Percentiles rank a stretch among this genome's conserved stretches.
Evolutionary conservation across 371 early-diverging fungal species (phyloP).

Genomic region (Mortierella sp.): DNA sequence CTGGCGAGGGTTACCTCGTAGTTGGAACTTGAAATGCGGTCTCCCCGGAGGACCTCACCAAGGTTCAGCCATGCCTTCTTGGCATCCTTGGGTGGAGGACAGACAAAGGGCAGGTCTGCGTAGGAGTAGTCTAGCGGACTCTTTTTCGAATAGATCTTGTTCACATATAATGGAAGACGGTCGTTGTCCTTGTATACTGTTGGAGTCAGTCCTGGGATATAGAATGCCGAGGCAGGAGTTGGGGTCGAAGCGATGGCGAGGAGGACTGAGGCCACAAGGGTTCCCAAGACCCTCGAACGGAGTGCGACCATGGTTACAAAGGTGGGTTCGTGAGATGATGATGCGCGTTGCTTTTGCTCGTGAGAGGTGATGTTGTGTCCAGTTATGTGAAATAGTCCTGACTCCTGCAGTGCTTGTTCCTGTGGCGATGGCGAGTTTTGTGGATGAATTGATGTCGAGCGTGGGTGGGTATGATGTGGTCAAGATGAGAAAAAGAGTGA

Average conservation of each 20-base stretch:
- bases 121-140: conserved; percentile 78
- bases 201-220: conserved; percentile 81
- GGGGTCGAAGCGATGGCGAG: background rate
- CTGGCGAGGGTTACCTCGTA: conserved; percentile 42
- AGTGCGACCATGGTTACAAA: background rate
- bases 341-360: too few relatives aligned
- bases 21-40: conserved; percentile 70
- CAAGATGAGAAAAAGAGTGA: too few relatives aligned
- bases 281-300: background rate
- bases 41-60: conserved; percentile 84
- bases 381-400: too few relatives aligned
- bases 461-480: too few relatives aligned
- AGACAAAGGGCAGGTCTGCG: conserved; percentile 74
- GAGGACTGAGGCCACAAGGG: background rate
- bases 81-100: conserved; percentile 62
- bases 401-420: too few relatives aligned
- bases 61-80: conserved; percentile 69
- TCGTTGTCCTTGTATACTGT: conserved; percentile 66
- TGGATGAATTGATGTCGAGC: too few relatives aligned
- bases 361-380: too few relatives aligned
- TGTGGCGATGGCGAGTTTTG: too few relatives aligned
- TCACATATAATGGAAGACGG: conserved; percentile 72
- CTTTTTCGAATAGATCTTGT: conserved; percentile 53
- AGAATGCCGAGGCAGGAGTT: conserved; percentile 60
- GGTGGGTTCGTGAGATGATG: background rate